phyloP scores from a whole-genome alignment of 2,329 filamentous ascomycete genomes.

The Trichoderma atroviride region DNA sequence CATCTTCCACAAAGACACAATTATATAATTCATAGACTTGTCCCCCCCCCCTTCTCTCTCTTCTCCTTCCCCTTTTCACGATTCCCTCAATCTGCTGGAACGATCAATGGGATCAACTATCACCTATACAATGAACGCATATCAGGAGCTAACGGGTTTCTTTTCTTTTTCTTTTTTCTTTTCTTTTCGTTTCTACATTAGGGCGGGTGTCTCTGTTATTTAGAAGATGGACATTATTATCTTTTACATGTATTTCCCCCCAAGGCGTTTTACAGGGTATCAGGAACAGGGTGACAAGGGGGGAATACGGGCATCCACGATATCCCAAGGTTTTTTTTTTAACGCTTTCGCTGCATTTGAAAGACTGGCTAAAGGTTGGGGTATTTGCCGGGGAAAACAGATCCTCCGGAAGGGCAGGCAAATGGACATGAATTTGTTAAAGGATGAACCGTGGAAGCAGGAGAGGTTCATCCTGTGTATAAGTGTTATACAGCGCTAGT shows the following conservation, averaged over 20 bases:
- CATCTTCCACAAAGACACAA: constrained; percentile 4
- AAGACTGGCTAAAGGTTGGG: constrained; percentile 21
- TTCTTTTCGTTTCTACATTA: neutral
- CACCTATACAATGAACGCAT: neutral
- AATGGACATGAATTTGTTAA: constrained; percentile 19
- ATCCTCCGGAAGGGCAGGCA: neutral
- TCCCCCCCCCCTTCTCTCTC: neutral
- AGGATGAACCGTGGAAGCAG: constrained; percentile 2
- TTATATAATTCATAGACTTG: constrained; percentile 21
- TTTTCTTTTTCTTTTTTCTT: neutral
- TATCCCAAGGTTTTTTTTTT: constrained; percentile 22
- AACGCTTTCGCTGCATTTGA: constrained; percentile 19
- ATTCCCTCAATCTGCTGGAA: neutral
- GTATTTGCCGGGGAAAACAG: neutral
- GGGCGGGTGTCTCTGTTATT: neutral
- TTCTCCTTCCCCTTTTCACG: neutral
- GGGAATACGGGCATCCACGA: constrained; percentile 25
- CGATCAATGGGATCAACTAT: neutral
- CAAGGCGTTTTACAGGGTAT: constrained; percentile 25
- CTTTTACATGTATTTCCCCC: neutral
- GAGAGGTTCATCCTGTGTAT: constrained; percentile 19
- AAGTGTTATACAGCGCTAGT: neutral
- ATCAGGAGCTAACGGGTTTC: neutral
- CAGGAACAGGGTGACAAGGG: constrained; percentile 7
- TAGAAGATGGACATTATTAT: neutral